Evolutionary conservation across 2,329 filamentous ascomycete genomes (phyloP).

Genomic region (Akanthomyces lecanii): DNA sequence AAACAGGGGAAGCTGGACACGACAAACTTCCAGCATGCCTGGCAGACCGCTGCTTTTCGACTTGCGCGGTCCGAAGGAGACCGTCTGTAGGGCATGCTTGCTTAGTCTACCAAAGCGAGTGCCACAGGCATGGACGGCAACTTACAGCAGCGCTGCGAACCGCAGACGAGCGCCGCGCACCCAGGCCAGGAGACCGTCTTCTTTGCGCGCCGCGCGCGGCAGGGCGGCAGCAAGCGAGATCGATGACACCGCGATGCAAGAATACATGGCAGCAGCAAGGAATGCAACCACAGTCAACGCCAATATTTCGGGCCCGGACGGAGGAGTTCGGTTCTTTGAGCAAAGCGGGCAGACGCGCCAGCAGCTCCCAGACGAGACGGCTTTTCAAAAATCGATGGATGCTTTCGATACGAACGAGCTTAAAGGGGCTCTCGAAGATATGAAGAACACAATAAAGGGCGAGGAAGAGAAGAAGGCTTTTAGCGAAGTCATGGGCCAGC

Average conservation of each 20-base stretch:
- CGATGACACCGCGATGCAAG: background rate
- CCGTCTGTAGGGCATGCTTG: conserved; percentile 37
- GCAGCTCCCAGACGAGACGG: conserved; percentile 36
- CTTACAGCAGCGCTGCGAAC: conserved; percentile 31
- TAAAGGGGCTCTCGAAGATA: conserved; percentile 32
- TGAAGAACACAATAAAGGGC: conserved; percentile 36
- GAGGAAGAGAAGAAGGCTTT: conserved; percentile 33
- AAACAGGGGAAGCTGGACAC: conserved; percentile 12
- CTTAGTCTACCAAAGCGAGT: conserved; percentile 27
- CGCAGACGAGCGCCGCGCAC: conserved; percentile 22
- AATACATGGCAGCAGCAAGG: background rate
- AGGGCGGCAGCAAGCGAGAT: background rate
- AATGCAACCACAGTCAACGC: background rate
- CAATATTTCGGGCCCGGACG: conserved; percentile 17
- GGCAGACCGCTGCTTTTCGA: conserved; percentile 33
- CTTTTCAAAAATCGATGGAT: conserved; percentile 37
- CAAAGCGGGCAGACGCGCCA: conserved; percentile 36
- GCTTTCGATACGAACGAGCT: conserved; percentile 33
- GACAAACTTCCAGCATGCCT: conserved; percentile 12
- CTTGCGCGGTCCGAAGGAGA: conserved; percentile 31
- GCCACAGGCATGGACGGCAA: conserved; percentile 26
- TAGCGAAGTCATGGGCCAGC: conserved; percentile 31
- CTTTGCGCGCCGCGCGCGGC: background rate
- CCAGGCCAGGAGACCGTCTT: conserved; percentile 6
- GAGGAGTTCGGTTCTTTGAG: conserved; percentile 45